Conservation (phyloP, 208 protist genomes). For the Sergeia podlipaevii region DNA sequence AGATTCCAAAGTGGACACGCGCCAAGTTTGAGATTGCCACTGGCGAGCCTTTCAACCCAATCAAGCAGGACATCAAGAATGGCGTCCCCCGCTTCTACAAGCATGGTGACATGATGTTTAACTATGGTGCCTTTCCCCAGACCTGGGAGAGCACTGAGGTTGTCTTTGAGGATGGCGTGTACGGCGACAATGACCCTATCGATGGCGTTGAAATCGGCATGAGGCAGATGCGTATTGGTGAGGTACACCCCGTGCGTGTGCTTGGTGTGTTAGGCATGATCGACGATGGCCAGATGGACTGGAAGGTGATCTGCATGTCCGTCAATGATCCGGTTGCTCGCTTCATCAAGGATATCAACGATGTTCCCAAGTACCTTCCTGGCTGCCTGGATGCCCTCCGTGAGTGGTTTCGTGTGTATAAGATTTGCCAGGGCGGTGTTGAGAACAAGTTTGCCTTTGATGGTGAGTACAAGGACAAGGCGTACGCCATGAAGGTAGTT, state of each 20-base stretch:
- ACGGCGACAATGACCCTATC: conserved; percentile 92
- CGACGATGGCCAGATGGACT: conserved; percentile 94
- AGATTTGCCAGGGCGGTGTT: conserved; percentile 90
- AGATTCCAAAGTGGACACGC: conserved; percentile 94
- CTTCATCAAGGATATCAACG: conserved; percentile 88
- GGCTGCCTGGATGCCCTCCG: conserved; percentile 87
- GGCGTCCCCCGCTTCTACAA: conserved; percentile 95
- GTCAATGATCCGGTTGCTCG: conserved; percentile 85
- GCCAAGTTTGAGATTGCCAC: conserved; percentile 97
- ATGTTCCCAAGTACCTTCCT: conserved; percentile 87
- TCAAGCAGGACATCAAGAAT: conserved; percentile 96
- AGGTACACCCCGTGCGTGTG: conserved; percentile 82
- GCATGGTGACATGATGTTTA: conserved; percentile 96
- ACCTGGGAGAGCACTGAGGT: conserved; percentile 95
- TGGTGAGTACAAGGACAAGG: conserved; percentile 88
- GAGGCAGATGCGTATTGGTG: conserved; percentile 75
- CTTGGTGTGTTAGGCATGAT: conserved; percentile 94
- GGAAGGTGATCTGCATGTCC: conserved; percentile 93
- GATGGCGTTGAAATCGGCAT: conserved; percentile 91
- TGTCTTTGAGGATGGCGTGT: conserved; percentile 71
- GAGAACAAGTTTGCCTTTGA: conserved; percentile 92
- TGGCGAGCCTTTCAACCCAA: conserved; percentile 92
- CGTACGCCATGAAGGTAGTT: conserved; percentile 82
- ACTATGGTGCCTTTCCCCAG: conserved; percentile 96
- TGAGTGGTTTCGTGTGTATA: conserved; percentile 92